Conservation (phyloP, 2,329 filamentous ascomycete species). For the Penicillium concentricum region DNA sequence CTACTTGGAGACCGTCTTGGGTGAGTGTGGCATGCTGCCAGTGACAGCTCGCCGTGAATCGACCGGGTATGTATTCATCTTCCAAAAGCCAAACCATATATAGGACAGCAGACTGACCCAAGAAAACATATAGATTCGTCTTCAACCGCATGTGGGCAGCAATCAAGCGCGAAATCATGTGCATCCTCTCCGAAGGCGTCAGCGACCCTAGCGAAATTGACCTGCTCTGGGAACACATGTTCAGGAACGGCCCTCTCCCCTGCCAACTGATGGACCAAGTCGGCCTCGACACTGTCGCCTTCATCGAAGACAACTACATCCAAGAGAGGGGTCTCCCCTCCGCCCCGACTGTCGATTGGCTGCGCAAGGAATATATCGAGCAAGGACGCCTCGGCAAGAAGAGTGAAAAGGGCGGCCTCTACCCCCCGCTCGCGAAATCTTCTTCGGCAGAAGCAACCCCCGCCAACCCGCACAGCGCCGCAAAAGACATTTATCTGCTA, state of each 20-base stretch:
- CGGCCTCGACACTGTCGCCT: conserved; percentile 54
- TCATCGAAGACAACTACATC: conserved; percentile 56
- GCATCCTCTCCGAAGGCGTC: conserved; percentile 52
- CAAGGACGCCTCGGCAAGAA: conserved; percentile 47
- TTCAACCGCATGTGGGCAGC: conserved; percentile 59
- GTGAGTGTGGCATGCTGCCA: conserved; percentile 45
- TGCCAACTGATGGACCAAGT: conserved; percentile 49
- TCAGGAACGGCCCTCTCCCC: conserved; percentile 35
- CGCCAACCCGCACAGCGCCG: conserved; percentile 1
- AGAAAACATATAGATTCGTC: conserved; percentile 40
- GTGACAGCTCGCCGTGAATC: conserved; percentile 48
- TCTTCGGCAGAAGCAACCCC: conserved; percentile 7
- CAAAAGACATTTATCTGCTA: conserved; percentile 21
- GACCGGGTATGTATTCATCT: conserved; percentile 36
- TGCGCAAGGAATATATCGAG: conserved; percentile 48
- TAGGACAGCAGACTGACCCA: neutral
- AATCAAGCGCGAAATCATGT: conserved; percentile 53
- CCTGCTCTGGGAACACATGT: conserved; percentile 38
- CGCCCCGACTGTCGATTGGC: conserved; percentile 44
- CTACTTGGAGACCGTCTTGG: conserved; percentile 42
- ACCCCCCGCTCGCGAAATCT: conserved; percentile 26
- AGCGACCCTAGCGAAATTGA: conserved; percentile 51
- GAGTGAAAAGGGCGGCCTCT: conserved; percentile 41
- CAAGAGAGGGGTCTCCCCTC: conserved; percentile 45
- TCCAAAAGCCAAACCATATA: neutral